Percentiles rank a stretch among this genome's conserved stretches.
These are phyloP conservation scores for Knoxia roxburghii DNA, from an alignment of 257 asterid species.

Conservation along the genomic window DNA sequence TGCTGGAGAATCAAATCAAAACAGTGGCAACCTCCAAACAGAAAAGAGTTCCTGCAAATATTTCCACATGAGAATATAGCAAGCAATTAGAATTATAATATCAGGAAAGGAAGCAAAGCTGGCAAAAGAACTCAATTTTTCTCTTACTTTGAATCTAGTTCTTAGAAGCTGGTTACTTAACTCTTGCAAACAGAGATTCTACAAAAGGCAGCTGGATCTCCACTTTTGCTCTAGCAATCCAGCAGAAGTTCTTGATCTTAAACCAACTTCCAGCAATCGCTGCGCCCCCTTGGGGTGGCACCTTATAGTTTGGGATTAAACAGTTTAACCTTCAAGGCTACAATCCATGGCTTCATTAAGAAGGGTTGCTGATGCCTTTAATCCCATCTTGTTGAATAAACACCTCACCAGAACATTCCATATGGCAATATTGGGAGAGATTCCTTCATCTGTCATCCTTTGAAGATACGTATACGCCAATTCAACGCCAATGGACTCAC, in stretches of 20 bases:
- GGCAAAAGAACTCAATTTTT: too few relatives aligned
- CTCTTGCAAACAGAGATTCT: not conserved
- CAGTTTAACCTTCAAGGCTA: not conserved
- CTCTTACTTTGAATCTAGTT: constrained; percentile 3
- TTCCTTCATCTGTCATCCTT: constrained; percentile 62
- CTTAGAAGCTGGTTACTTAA: not conserved
- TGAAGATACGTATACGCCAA: constrained; percentile 37
- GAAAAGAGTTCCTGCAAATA: not conserved
- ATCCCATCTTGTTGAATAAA: constrained; percentile 49
- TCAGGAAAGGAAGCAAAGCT: not conserved
- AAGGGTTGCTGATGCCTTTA: constrained; percentile 26
- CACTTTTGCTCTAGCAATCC: not conserved
- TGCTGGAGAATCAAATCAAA: not conserved
- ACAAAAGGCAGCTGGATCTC: not conserved
- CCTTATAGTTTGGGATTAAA: not conserved
- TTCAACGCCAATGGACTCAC: constrained; percentile 41
- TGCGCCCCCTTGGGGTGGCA: not conserved
- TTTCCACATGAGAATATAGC: not conserved
- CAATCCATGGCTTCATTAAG: constrained; percentile 34
- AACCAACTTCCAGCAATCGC: not conserved
- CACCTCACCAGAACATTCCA: constrained; percentile 69
- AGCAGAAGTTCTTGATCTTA: not conserved
- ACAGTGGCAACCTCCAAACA: not conserved
- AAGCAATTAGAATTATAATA: not conserved
- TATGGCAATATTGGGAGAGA: constrained; percentile 46